Conservation (phyloP, 768 basidiomycete species). For the Rhodocollybia butyracea region DNA sequence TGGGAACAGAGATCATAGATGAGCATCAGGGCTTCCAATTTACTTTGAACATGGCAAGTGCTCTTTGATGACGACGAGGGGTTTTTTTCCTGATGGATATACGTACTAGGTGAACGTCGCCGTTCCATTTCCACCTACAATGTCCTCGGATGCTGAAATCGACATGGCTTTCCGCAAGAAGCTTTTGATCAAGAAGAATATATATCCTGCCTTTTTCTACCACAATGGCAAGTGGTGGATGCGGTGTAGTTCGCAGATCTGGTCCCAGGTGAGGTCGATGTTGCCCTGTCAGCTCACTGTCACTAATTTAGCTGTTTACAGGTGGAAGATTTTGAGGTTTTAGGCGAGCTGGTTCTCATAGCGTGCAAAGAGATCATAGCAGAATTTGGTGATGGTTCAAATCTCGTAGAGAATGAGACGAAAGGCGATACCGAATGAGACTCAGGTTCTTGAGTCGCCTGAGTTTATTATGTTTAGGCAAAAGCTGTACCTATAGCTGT, state of each 20-base stretch:
- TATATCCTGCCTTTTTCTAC: conserved; percentile 29
- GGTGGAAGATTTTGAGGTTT: conserved; percentile 17
- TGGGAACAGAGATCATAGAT: conserved; percentile 65
- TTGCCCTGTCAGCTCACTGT: not conserved
- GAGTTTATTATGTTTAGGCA: too few species aligned
- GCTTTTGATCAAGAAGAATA: conserved; percentile 25
- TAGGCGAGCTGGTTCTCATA: conserved; percentile 10
- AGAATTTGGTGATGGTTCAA: conserved; percentile 3
- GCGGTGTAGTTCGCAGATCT: conserved; percentile 38
- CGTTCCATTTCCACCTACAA: conserved; percentile 26
- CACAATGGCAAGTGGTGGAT: conserved; percentile 39
- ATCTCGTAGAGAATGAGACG: not conserved
- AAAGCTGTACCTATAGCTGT: too few species aligned
- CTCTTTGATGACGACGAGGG: too few species aligned
- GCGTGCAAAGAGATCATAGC: conserved; percentile 9
- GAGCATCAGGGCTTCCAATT: conserved; percentile 42
- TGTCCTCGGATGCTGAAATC: conserved; percentile 17
- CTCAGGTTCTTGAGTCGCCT: not conserved
- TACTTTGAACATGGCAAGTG: conserved; percentile 65
- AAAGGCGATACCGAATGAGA: not conserved
- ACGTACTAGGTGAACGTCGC: conserved; percentile 30
- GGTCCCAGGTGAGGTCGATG: conserved; percentile 28
- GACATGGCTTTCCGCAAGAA: conserved; percentile 23
- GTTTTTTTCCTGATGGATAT: not conserved
- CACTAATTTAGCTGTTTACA: not conserved